These are phyloP conservation scores for Polyporus tsugae DNA, from an alignment of 1,284 basidiomycete genomes.

Conservation along the genomic window DNA sequence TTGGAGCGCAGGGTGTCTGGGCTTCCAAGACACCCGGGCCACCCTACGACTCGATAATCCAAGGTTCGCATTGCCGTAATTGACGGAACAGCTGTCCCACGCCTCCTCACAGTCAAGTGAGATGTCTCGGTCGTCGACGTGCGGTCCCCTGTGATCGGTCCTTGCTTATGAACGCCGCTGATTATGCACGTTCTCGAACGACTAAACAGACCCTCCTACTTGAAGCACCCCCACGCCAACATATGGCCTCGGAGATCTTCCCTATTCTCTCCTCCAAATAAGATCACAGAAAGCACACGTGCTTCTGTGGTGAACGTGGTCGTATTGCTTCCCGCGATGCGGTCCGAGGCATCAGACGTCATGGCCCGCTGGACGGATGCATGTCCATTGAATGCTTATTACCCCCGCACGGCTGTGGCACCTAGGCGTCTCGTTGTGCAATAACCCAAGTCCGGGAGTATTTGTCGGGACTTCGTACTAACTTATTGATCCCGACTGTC, in stretches of 20 bases:
- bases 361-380: background rate
- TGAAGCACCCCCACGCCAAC: slow-evolving; percentile 18
- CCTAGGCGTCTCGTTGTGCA: background rate
- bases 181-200: slow-evolving; percentile 7
- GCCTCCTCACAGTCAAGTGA: slow-evolving; percentile 4
- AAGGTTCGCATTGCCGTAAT: slow-evolving; percentile 15
- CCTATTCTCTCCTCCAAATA: slow-evolving; percentile 7
- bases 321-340: slow-evolving; percentile 12
- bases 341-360: background rate
- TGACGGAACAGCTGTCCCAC: slow-evolving; percentile 8
- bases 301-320: background rate
- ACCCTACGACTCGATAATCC: slow-evolving; percentile 1
- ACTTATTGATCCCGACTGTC: slow-evolving; percentile 23
- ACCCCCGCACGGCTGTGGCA: background rate
- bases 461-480: slow-evolving; percentile 13
- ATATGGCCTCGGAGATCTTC: slow-evolving; percentile 10
- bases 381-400: background rate
- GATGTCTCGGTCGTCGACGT: slow-evolving; percentile 6
- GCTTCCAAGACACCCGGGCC: background rate
- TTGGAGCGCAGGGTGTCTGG: background rate
- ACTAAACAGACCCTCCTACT: slow-evolving; percentile 2
- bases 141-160: background rate
- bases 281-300: slow-evolving; percentile 12
- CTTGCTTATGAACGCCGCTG: slow-evolving; percentile 14
- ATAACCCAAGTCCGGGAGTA: slow-evolving; percentile 4